Evolutionary conservation across 75 land plant species (phyloP).

Genomic region (Adiantum capillusveneris): DNA sequence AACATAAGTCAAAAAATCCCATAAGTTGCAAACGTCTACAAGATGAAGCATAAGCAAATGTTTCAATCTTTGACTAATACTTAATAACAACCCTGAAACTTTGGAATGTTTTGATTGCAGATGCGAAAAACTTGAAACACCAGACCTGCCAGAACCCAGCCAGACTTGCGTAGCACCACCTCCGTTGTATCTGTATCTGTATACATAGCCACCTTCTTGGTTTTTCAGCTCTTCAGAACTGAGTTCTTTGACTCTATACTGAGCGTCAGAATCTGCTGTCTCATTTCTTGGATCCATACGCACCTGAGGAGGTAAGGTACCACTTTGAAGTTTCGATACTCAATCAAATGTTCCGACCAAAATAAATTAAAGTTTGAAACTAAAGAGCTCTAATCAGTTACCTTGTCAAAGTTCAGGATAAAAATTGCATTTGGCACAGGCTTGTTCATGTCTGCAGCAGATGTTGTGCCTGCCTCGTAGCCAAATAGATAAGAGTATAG

Average conservation of each 20-base stretch:
- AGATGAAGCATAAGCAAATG: no score
- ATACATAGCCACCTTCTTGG: slow-evolving; percentile 90
- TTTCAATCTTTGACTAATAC: no score
- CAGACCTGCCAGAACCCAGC: slow-evolving; percentile 88
- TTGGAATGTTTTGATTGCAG: no score
- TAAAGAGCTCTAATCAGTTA: no score
- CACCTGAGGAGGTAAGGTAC: slow-evolving; percentile 43
- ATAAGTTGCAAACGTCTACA: no score
- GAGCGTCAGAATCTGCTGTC: slow-evolving; percentile 42
- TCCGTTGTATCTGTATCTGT: slow-evolving; percentile 86
- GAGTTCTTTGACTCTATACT: slow-evolving; percentile 44
- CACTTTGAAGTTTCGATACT: slow-evolving; percentile 8
- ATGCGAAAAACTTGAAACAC: not conserved
- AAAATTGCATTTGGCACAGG: slow-evolving; percentile 80
- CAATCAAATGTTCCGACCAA: not conserved
- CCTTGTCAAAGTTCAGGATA: slow-evolving; percentile 94
- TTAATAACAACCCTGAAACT: no score
- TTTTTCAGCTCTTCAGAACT: slow-evolving; percentile 61
- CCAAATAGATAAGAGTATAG: slow-evolving; percentile 83
- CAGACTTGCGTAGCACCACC: slow-evolving; percentile 98
- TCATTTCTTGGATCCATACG: slow-evolving; percentile 88
- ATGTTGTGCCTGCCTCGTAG: slow-evolving; percentile 33
- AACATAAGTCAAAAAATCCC: no score
- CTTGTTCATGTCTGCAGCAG: slow-evolving; percentile 43
- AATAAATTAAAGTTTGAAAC: not conserved